These are phyloP conservation scores for Beauveria scarabaeidicola DNA, from an alignment of 2,329 filamentous ascomycete species.

Conservation along the genomic window DNA sequence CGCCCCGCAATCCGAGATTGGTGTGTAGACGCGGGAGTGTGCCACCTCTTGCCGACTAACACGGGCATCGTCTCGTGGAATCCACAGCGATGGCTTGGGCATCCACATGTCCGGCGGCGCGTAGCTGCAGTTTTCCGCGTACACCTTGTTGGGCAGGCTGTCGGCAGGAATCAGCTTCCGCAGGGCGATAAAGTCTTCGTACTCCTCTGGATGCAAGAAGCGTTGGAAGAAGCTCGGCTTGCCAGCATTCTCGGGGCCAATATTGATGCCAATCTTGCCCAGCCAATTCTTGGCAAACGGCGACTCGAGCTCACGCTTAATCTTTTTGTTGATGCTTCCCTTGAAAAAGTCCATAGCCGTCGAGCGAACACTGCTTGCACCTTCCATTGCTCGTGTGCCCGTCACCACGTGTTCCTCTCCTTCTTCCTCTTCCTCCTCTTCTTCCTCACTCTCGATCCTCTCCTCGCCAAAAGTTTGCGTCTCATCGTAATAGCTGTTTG, in stretches of 20 bases:
- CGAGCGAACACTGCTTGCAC: conserved; percentile 25
- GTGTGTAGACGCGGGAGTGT: conserved; percentile 62
- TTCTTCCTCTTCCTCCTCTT: conserved; percentile 23
- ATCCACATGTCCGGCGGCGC: conserved; percentile 57
- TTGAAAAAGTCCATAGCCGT: conserved; percentile 27
- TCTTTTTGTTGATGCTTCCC: conserved; percentile 28
- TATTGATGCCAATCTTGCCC: conserved; percentile 20
- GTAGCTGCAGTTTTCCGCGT: conserved; percentile 55
- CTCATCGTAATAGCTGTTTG: conserved; percentile 28
- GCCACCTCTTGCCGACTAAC: conserved; percentile 69
- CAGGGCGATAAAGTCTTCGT: conserved; percentile 63
- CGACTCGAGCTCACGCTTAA: conserved; percentile 18
- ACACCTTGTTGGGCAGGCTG: conserved; percentile 32
- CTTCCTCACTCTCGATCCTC: conserved; percentile 12
- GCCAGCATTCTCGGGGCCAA: conserved; percentile 18
- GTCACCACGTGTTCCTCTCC: conserved; percentile 16
- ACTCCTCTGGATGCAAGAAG: conserved; percentile 72
- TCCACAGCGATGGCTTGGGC: conserved; percentile 68
- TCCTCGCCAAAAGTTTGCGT: conserved; percentile 13
- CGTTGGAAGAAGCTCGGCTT: conserved; percentile 48
- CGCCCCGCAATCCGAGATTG: conserved; percentile 58
- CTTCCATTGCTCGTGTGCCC: conserved; percentile 27
- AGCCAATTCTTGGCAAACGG: conserved; percentile 22
- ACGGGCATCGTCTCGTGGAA: conserved; percentile 66
- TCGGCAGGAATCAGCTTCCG: conserved; percentile 59